Base-by-base conservation (phyloP, 2,329 filamentous ascomycete genomes). In the Nannizziopsis arthrosporioides region DNA sequence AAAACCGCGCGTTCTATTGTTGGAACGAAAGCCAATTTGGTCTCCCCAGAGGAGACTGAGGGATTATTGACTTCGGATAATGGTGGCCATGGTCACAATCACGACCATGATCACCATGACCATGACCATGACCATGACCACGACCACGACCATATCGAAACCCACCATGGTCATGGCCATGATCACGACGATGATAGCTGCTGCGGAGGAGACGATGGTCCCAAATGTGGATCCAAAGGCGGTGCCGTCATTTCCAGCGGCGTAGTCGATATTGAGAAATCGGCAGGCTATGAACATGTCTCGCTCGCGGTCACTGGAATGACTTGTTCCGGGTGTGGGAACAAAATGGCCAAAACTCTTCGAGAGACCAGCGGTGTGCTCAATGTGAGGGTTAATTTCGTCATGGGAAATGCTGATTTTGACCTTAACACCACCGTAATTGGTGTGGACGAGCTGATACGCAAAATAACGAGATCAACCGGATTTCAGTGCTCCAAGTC, bases 361-460 rank as follows among this genome's bases (percentile, higher is more conserved):
- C 36, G 40, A 15, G 50, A 46, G 17, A 51, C 52, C 6, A 42
- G 35, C 7, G 55, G 52, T 1, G 49, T 51, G 11, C 40, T 32
- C 15, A 54, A 55, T 27, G 50, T 57, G n/a, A 51, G 52, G 15
- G 54, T 55, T 39, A 55, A 47, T 37, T 56, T 58, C 34, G 52
- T 58, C 22, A 49, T 47, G 41, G 52, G 51, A 9, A 48, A 38
- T 39, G 56, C 54, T 18, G 55, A 58, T 34, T 56, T 58, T 6
- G 39, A 48, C 2, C 73, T 74, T 0, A 68, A 77, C n/a, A 62
- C 61, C 0, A 65, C 68, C 1, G 38, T 38, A 7, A 56, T 50
- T 0, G 19, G 60, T 0, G 37, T 70, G 0, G 49, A 53, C 3
- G 45, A 56, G 17, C 51, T 58, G 30, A 53, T 57, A 22, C 49